Evolutionary conservation across 2,329 filamentous ascomycete genomes (phyloP).

Genomic region (Arthrinium phaeospermum): DNA sequence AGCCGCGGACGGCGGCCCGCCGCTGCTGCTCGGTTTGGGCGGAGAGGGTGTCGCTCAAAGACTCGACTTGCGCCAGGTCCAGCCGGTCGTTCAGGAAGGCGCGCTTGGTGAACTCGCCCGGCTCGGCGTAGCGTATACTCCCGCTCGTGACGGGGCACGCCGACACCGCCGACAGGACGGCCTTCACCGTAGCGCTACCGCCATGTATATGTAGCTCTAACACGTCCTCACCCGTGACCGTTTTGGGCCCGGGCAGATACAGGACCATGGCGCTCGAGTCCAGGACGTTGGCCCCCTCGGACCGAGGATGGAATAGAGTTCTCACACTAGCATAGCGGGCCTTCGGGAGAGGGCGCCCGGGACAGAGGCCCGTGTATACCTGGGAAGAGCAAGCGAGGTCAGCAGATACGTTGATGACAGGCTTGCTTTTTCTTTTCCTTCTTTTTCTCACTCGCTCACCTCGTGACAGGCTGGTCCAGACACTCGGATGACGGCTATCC

Average conservation of each 20-base stretch:
- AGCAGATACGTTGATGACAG: constrained; percentile 24
- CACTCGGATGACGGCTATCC: constrained; percentile 87
- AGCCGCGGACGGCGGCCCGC: constrained; percentile 80
- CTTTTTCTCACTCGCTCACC: constrained; percentile 26
- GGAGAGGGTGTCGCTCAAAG: constrained; percentile 65
- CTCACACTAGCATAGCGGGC: constrained; percentile 72
- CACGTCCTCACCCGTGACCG: constrained; percentile 90
- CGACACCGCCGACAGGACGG: constrained; percentile 80
- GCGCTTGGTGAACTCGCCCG: constrained; percentile 92
- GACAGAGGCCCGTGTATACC: constrained; percentile 60
- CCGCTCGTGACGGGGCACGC: constrained; percentile 42
- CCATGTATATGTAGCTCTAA: constrained; percentile 96
- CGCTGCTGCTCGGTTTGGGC: constrained; percentile 93
- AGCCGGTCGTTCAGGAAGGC: constrained; percentile 88
- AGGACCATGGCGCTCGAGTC: constrained; percentile 83
- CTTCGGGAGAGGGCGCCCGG: constrained; percentile 48
- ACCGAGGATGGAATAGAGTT: constrained; percentile 66
- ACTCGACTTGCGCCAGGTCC: constrained; percentile 82
- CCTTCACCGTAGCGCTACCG: constrained; percentile 84
- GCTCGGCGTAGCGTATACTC: constrained; percentile 83
- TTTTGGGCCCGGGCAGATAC: constrained; percentile 80
- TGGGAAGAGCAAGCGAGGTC: constrained; percentile 32
- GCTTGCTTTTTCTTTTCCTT: background rate
- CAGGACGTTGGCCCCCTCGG: constrained; percentile 57
- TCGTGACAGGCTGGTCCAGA: constrained; percentile 76